Evolutionary conservation across 2,329 filamentous ascomycete species (phyloP), one percentile per base, ranked within the genome.

Genomic region (Zymoseptoria pseudotritici): DNA sequence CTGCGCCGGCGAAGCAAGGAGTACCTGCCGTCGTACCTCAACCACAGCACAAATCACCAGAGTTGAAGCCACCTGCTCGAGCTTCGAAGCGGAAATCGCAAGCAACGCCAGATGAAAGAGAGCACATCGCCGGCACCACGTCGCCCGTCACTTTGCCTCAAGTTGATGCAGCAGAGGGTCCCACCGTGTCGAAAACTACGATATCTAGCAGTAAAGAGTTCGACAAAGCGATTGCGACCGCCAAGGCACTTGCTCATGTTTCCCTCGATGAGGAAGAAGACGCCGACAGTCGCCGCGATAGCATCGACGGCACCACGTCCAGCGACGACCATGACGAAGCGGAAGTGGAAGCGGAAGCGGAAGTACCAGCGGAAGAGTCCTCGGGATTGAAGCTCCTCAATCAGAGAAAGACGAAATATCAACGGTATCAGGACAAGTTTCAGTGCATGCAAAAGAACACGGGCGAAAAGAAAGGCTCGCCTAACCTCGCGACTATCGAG

Each of bases 401-500:
- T 60, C 66, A 57, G 65, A 68, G 58, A 17, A 65, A 66, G 51
- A 63, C 56, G 46, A 69, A 67, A 54, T 56, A 58, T 26, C 59
- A 62, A 50, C 63, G 51, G 50, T 57, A 60, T 62, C 71, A 74
- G 63, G 74, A 77, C 59, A 77, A 72, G 2, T 86, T 84, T 61
- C 76, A 80, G 31, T 87, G 84, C 68, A 86, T 86, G 83, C 76
- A 84, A 52, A 80, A 80, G 61, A 77, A 81, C 58, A 79, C 79
- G 55, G 75, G 75, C 4, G 72, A 73, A 5, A 71, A 75, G 13
- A 58, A 63, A 9, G 71, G 76, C 11, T 90, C 88, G 65, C 89
- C 90, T 0, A 97, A 97, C 70, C 77, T 79, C 1, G 78, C 82
- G 11, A 95, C 89, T 0, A 91, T 96, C 55, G 82, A 88, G 53